These are phyloP conservation scores for Fusarium anthophilum DNA, from an alignment of 2,329 filamentous ascomycete genomes.

Conservation along the genomic window DNA sequence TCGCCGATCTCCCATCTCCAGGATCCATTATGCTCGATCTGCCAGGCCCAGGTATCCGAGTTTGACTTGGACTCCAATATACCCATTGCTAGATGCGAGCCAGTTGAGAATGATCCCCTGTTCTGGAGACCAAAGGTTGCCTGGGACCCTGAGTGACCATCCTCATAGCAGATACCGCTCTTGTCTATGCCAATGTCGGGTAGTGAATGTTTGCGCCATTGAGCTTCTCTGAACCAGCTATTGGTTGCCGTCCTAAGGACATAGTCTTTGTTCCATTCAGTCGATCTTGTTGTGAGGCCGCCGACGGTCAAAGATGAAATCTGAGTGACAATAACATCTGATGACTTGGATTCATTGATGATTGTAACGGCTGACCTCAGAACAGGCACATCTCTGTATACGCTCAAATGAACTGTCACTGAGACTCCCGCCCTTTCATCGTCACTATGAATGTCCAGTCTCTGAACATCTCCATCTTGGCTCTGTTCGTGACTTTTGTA, in stretches of 20 bases:
- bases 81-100: constrained; percentile 44
- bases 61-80: constrained; percentile 25
- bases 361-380: not conserved
- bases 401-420: not conserved
- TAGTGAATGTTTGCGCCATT: not conserved
- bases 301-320: not conserved
- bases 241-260: not conserved
- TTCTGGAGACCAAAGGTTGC: constrained; percentile 35
- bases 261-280: not conserved
- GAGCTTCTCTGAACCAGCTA: not conserved
- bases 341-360: not conserved
- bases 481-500: not conserved
- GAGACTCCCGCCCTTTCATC: not conserved
- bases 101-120: constrained; percentile 44
- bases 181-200: not conserved
- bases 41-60: constrained; percentile 46
- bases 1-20: constrained; percentile 51
- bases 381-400: not conserved
- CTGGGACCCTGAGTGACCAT: not conserved
- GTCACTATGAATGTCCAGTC: not conserved
- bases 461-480: not conserved
- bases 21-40: constrained; percentile 49
- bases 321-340: not conserved
- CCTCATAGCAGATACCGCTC: not conserved
- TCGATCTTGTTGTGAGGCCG: accelerated